Base-by-base conservation (phyloP, 179 eudicot species). In the Drosera spatulata region DNA sequence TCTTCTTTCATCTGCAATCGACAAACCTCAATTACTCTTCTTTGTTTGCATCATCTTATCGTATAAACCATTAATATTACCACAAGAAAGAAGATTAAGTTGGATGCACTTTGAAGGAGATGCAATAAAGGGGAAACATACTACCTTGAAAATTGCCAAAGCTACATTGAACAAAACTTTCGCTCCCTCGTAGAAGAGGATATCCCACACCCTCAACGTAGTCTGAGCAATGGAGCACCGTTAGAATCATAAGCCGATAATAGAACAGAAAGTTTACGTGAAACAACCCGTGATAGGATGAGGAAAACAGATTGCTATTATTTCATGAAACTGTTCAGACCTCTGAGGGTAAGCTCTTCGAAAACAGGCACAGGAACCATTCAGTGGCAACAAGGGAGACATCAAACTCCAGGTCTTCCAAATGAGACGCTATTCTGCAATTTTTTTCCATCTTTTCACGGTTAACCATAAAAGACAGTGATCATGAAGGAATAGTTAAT, bases 331-430 rank as follows among this genome's bases (percentile, higher is more conserved):
- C 10, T 39, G 42, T 4, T 54, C 61, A 47, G 62, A 90, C 99
- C 99, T 93, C 99, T 8, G 99, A 89, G 45, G 99, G 99, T 75
- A 89, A 80, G 82, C 96, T 93, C 79, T 93, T 93, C 3, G 96
- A 82, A 65, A 93, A 93, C 68, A 93, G 84, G 79, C 99, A 93
- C 56, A 93, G 71, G 75, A 93, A 93, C 99, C 99, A 93, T 65
- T 89, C 97, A n/a, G 99, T 93, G 69, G 93, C 74, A 43, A 93
- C 94, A 73, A 93, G 99, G 58, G 99, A 93, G 69, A 84, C 90
- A 63, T 93, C 99, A 61, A 93, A 93, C 56, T 83, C 94, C 78
- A 93, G 15, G 56, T 80, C 77, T 70, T 86, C 99, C 81, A 89
- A 73, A 79, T 93, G 99, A 78, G 90, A 76, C 56, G 90, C 85